These are phyloP conservation scores for Seiridium unicorne DNA, from an alignment of 2,329 filamentous ascomycete genomes.

Conservation along the genomic window DNA sequence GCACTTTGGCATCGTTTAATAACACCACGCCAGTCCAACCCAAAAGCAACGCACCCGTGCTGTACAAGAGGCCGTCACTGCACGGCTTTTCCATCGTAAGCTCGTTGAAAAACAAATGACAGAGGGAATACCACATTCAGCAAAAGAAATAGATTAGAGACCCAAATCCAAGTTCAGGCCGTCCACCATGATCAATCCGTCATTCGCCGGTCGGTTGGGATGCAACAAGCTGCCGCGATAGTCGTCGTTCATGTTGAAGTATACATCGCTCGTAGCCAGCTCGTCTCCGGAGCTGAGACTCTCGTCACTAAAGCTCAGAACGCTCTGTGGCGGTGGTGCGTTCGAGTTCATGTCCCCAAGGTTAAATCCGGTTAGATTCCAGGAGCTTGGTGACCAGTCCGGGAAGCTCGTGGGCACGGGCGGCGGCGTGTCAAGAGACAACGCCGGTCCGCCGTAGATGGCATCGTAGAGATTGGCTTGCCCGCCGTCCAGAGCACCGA, in stretches of 20 bases:
- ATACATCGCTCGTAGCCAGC: conserved; percentile 42
- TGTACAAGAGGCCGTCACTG: background rate
- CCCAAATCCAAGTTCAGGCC: conserved; percentile 39
- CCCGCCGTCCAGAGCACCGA: conserved; percentile 77
- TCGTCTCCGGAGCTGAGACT: conserved; percentile 57
- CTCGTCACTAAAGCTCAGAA: conserved; percentile 56
- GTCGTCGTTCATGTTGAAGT: conserved; percentile 39
- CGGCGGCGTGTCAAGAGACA: conserved; percentile 42
- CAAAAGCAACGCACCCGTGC: background rate
- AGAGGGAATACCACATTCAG: conserved; percentile 39
- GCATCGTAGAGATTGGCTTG: conserved; percentile 82
- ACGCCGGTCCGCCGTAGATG: conserved; percentile 68
- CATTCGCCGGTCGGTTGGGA: conserved; percentile 15
- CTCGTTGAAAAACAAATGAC: conserved; percentile 23
- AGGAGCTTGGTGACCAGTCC: conserved; percentile 57
- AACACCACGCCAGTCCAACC: background rate
- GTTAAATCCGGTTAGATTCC: conserved; percentile 52
- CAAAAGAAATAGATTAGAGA: conserved; percentile 28
- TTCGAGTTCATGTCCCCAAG: conserved; percentile 45
- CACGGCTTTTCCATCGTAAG: background rate
- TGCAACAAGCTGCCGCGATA: conserved; percentile 28
- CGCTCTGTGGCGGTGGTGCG: conserved; percentile 47
- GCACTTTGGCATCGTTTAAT: background rate
- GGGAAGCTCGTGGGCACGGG: conserved; percentile 33
- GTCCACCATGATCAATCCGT: background rate